Evolutionary conservation across 1,139 yeast species (phyloP), one percentile per base, ranked within the genome.

Genomic region (Taphrina populina): DNA sequence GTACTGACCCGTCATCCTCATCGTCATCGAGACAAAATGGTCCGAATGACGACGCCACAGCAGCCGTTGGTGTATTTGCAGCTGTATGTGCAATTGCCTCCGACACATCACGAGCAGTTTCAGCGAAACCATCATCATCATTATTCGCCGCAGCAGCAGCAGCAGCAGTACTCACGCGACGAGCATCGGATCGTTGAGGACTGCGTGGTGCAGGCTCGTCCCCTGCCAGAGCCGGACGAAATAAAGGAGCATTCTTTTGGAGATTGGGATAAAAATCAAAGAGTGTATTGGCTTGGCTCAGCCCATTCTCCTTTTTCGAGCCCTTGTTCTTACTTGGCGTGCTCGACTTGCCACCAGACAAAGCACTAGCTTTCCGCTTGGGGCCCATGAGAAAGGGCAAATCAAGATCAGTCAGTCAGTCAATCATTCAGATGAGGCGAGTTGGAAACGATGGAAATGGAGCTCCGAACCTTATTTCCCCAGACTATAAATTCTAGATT

Each of bases 201-300:
- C n/a, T n/a, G n/a, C n/a, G n/a, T n/a, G n/a, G n/a, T 13, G 10
- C 24, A 10, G 30, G 27, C 8, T 23, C 46, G 11, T 47, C 53
- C 1, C 29, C 53, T 2, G 29, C 45, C 3, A 47, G 21, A 11
- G 46, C 7, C 4, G 54, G 37, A 4, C 54, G 43, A 23, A 49
- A 49, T 15, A 49, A 30, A 4, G 54, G 54, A 15, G 54, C 54
- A 49, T 49, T 41, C 29, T 49, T 49, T 23, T 46, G 32, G 40
- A 49, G 32, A 26, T 49, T 49, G 11, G 54, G 54, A 21, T 49
- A 49, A 26, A 49, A 49, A 26, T 49, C 54, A 23, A 49, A 49
- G 29, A 49, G 33, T 1, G 54, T 49, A 20, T 39, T 49, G 13
- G 29, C 19, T 19, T 39, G 54, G 27, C 26, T 11, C 8, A 33